Evolutionary conservation across 1,284 basidiomycete genomes (phyloP).

Genomic region (Rhodotorula sp.): DNA sequence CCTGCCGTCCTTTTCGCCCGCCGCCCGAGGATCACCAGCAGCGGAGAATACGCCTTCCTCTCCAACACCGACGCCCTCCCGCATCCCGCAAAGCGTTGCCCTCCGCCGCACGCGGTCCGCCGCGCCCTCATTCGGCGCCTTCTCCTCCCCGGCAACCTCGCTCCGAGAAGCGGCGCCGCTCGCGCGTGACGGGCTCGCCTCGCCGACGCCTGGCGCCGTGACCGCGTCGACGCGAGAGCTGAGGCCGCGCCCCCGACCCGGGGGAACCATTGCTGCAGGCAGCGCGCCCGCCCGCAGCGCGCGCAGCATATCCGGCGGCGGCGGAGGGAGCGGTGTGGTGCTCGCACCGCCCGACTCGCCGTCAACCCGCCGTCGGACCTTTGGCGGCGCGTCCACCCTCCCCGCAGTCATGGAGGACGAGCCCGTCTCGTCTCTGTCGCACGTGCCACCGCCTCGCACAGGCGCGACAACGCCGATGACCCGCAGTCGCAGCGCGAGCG

Average conservation of each 20-base stretch:
- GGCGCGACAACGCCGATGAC: constrained; percentile 7
- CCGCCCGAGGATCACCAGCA: background rate
- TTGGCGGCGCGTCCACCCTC: background rate
- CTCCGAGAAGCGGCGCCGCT: background rate
- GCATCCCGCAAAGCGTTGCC: background rate
- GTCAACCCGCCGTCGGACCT: constrained; percentile 6
- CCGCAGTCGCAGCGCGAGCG: background rate
- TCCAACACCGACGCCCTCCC: constrained; percentile 1
- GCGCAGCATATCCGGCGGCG: background rate
- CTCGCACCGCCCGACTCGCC: background rate
- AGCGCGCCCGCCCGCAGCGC: background rate
- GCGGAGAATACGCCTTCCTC: background rate
- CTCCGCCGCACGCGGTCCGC: constrained; percentile 27
- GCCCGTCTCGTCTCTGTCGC: background rate
- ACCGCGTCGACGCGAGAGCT: background rate
- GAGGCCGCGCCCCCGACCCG: background rate
- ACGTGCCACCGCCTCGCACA: background rate
- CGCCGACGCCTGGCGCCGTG: background rate
- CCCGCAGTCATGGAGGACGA: constrained; percentile 3
- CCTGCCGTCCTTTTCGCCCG: background rate
- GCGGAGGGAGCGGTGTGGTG: background rate
- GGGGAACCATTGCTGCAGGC: too few species aligned
- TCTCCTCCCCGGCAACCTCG: background rate
- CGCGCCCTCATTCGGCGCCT: background rate
- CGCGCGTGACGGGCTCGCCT: background rate